Conservation (phyloP, 164 flowering plant species). For the Magnolia sinica region DNA sequence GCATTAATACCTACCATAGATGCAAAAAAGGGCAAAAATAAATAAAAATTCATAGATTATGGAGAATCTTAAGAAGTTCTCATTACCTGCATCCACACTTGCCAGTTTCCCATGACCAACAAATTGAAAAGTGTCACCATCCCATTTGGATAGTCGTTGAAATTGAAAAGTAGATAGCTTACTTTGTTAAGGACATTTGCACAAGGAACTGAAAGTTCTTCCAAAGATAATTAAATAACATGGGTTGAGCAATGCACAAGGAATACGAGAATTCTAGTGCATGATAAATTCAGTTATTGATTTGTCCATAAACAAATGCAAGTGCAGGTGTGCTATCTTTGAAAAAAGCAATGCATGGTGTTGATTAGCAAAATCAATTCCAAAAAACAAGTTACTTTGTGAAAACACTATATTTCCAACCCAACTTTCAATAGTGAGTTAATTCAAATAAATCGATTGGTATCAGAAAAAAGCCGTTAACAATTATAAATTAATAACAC, state of each 20-base stretch:
- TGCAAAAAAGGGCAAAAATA: neutral
- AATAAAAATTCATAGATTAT: too few relatives aligned
- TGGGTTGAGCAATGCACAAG: neutral
- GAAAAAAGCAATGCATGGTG: neutral
- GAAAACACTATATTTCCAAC: neutral
- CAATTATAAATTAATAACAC: neutral
- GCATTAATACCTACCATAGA: neutral
- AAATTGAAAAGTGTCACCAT: constrained; percentile 97
- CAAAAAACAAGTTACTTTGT: neutral
- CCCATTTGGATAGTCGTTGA: constrained; percentile 95
- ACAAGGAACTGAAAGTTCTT: neutral
- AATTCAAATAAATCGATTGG: neutral
- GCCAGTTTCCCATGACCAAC: constrained; percentile 91
- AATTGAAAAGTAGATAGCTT: constrained; percentile 91
- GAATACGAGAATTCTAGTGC: neutral
- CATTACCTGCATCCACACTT: constrained; percentile 91
- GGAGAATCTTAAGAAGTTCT: neutral
- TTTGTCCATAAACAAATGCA: neutral
- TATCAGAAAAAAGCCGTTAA: neutral
- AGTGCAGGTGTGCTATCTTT: neutral
- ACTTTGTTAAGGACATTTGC: constrained; percentile 48
- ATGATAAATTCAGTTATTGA: neutral
- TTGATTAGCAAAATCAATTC: neutral
- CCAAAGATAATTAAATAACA: neutral
- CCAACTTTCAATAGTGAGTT: neutral